Evolutionary conservation across 208 protist genomes (phyloP), one percentile per base, ranked within the genome.

Genomic region (Angomonas ambiguus): DNA sequence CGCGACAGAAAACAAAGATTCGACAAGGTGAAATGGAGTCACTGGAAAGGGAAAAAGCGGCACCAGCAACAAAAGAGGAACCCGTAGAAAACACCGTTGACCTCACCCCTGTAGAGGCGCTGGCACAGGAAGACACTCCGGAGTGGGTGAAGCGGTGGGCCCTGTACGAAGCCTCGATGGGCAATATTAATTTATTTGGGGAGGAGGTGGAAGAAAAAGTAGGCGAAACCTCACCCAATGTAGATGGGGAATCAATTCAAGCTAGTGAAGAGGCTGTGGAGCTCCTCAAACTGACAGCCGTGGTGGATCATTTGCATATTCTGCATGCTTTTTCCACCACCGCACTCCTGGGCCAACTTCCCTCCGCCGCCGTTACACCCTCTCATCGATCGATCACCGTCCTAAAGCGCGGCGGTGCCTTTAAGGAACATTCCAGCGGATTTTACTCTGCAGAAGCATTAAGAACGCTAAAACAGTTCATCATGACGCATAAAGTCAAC

Each of bases 161-260:
- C 24, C 71, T 94, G 6, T 94, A 92, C 51, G 88, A 94, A 34
- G 85, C 83, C 0, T 94, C 88, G 8, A 94, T 94, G 88, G 88
- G 88, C 51, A 94, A 85, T 27, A 62, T 94, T 22, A 84, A 94
- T 48, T 30, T 85, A 0, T 63, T 75, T 6, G 81, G 87, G 18
- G 60, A 45, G 18, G 11, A 18, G n/a, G 32, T 18, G 20, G 16
- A 2, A 6, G 25, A 22, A n/a, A 2, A 41, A 8, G 30, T 10
- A 1, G 3, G 3, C 56, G 2, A 33, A 27, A 5, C 45, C 18
- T 5, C 45, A 27, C 55, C 22, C 32, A 2, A 4, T 11, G 24
- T 53, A 22, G 24, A 61, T 13, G 16, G 8, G 13, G 6, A 34
- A 13, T 25, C 2, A 27, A 1, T 61, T 33, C n/a, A 34, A 33